phyloP scores from a whole-genome alignment of 148 eudicot genomes.

The Cornus controversa region DNA sequence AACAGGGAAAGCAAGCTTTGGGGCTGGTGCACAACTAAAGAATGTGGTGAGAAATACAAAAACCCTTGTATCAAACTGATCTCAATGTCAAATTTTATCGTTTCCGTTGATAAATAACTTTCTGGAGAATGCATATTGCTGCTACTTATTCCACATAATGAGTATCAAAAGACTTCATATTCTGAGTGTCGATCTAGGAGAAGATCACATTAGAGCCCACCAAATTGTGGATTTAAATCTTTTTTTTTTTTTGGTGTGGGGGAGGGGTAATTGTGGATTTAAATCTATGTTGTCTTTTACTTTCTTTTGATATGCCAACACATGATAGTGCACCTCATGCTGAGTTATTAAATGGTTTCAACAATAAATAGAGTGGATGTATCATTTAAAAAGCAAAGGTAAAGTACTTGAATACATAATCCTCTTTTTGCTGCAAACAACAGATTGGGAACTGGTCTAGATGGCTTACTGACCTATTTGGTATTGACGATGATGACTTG shows the following conservation, averaged over 20 bases:
- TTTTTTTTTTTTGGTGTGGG: too few species aligned
- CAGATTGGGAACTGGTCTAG: slow-evolving; percentile 99
- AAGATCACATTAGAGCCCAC: too few species aligned
- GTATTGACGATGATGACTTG: slow-evolving; percentile 66
- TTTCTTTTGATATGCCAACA: not conserved
- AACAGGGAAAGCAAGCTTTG: slow-evolving; percentile 87
- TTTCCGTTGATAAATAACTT: not conserved
- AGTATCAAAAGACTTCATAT: too few species aligned
- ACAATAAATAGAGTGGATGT: not conserved
- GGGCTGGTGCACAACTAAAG: slow-evolving; percentile 95
- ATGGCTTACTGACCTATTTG: slow-evolving; percentile 82
- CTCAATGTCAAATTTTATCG: not conserved
- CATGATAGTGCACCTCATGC: not conserved
- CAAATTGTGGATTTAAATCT: not conserved
- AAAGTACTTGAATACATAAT: not conserved
- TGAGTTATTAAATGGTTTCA: not conserved
- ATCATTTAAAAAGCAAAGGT: not conserved
- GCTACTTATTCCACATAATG: not conserved
- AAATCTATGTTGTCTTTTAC: not conserved
- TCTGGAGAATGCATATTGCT: not conserved
- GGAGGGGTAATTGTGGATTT: too few species aligned
- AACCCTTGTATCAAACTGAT: not conserved
- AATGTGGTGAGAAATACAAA: slow-evolving; percentile 56
- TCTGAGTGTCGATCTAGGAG: too few species aligned
- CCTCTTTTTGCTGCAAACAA: slow-evolving; percentile 14